Percentiles rank a stretch among this genome's conserved stretches.
phyloP scores from a whole-genome alignment of 305 asterid species.

The Striga hermonthica region DNA sequence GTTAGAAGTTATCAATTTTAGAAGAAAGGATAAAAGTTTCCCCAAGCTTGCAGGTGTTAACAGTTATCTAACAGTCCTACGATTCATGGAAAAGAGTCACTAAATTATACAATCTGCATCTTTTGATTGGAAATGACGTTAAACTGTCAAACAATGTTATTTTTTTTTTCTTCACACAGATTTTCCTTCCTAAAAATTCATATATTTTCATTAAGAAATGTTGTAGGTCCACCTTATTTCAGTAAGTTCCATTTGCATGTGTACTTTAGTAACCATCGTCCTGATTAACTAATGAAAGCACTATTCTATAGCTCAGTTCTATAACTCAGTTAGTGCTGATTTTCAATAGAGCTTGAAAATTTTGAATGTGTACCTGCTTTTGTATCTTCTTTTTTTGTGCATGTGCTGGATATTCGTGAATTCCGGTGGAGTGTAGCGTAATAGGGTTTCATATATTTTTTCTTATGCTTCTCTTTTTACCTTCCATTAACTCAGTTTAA shows the following conservation, averaged over 20 bases:
- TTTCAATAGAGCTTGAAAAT: not conserved
- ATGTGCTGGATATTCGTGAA: not conserved
- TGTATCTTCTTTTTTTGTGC: not conserved
- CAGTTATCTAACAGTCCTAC: not conserved
- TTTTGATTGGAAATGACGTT: not conserved
- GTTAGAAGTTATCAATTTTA: not conserved
- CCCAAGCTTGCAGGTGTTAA: not conserved
- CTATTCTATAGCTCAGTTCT: slow-evolving; percentile 14
- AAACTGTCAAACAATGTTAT: not conserved
- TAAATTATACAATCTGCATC: not conserved
- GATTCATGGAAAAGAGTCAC: not conserved
- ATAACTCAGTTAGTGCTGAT: slow-evolving; percentile 1
- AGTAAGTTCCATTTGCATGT: slow-evolving; percentile 2
- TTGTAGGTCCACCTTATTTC: slow-evolving; percentile 8
- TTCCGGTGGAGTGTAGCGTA: not conserved
- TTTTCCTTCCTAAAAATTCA: slow-evolving; percentile 5
- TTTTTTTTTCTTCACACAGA: not conserved
- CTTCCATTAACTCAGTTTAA: slow-evolving; percentile 24
- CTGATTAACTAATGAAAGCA: slow-evolving; percentile 11
- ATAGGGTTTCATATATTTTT: not conserved
- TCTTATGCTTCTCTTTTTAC: slow-evolving; percentile 21
- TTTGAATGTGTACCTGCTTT: not conserved
- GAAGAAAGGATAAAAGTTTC: not conserved
- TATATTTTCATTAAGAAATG: slow-evolving; percentile 16
- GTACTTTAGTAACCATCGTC: not conserved